phyloP scores from a whole-genome alignment of 1,139 yeast species.

The Kodamaea sp. region DNA sequence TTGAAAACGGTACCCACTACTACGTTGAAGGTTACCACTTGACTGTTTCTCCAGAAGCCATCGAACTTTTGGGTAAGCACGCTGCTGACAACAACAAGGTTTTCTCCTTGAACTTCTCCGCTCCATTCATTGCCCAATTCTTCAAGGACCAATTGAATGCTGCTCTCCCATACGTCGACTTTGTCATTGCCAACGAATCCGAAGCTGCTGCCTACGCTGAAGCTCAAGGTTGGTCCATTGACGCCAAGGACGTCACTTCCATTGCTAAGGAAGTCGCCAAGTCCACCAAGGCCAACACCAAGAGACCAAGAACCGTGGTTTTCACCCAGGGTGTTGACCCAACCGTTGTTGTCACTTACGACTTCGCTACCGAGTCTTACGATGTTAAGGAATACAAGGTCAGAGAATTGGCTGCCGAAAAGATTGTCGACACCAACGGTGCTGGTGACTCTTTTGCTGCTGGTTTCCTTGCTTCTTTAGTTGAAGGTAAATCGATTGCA shows the following conservation, averaged over 20 bases:
- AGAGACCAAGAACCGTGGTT: slow-evolving; percentile 77
- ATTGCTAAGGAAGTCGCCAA: slow-evolving; percentile 83
- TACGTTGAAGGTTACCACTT: slow-evolving; percentile 98
- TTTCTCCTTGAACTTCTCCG: slow-evolving; percentile 84
- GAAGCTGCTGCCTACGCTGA: slow-evolving; percentile 96
- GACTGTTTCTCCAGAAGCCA: slow-evolving; percentile 96
- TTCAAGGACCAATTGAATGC: slow-evolving; percentile 89
- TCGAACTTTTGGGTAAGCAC: slow-evolving; percentile 84
- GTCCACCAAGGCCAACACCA: slow-evolving; percentile 72
- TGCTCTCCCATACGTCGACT: slow-evolving; percentile 85
- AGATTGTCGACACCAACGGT: slow-evolving; percentile 93
- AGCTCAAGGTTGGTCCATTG: slow-evolving; percentile 62
- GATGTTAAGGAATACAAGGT: slow-evolving; percentile 62
- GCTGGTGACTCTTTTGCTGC: slow-evolving; percentile 99
- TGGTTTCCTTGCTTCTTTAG: slow-evolving; percentile 91
- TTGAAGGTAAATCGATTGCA: slow-evolving; percentile 64
- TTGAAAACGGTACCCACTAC: slow-evolving; percentile 76
- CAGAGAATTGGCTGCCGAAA: slow-evolving; percentile 61
- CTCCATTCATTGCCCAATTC: slow-evolving; percentile 95
- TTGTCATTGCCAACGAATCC: slow-evolving; percentile 91
- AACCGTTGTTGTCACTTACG: slow-evolving; percentile 70
- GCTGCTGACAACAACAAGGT: slow-evolving; percentile 85
- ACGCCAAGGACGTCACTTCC: slow-evolving; percentile 61
- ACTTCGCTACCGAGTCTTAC: slow-evolving; percentile 46
- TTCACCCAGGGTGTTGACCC: slow-evolving; percentile 94